A percentile compares a stretch with the other conserved stretches of the same genome.
These are phyloP conservation scores for Entophlyctis helioformis DNA, from an alignment of 192 early-diverging fungal genomes.

Conservation along the genomic window DNA sequence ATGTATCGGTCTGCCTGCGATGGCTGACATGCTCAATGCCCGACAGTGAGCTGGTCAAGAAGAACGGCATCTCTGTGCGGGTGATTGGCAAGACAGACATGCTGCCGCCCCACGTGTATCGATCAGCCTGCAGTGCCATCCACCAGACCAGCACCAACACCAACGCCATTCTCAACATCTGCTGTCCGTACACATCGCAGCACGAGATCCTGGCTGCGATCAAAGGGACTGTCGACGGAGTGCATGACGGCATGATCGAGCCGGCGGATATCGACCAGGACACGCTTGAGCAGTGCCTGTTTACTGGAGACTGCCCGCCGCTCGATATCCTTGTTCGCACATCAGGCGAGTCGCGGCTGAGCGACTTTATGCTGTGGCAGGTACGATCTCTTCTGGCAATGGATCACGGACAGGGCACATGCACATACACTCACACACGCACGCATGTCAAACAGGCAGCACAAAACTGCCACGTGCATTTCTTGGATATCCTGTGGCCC, in stretches of 20 bases:
- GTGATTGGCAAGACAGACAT: conserved; percentile 66
- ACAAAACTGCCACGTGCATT: conserved; percentile 66
- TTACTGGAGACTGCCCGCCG: conserved; percentile 48
- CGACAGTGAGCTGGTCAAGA: conserved; percentile 1
- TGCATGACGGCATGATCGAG: conserved; percentile 37
- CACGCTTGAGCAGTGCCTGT: conserved; percentile 47
- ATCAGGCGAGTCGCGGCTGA: conserved; percentile 87
- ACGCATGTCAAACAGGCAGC: conserved; percentile 17
- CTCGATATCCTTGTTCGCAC: conserved; percentile 88
- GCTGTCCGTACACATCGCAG: conserved; percentile 81
- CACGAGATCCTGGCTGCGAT: conserved; percentile 78
- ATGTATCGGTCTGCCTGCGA: too few species aligned
- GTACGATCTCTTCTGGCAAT: conserved; percentile 16
- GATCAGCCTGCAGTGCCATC: conserved; percentile 48
- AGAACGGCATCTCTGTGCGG: conserved; percentile 62
- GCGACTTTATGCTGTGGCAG: conserved; percentile 95
- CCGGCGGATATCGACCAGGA: conserved; percentile 48
- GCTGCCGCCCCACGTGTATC: conserved; percentile 51
- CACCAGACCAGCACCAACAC: conserved; percentile 40
- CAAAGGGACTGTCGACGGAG: conserved; percentile 28
- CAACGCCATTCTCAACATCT: conserved; percentile 76
- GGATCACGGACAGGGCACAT: too few species aligned
- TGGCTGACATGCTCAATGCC: too few species aligned
- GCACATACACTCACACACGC: too few species aligned
- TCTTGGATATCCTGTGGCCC: conserved; percentile 87